Evolutionary conservation across 225 moss, liverwort and hornwort genomes (phyloP).

Genomic region (Marchantia paleacea): DNA sequence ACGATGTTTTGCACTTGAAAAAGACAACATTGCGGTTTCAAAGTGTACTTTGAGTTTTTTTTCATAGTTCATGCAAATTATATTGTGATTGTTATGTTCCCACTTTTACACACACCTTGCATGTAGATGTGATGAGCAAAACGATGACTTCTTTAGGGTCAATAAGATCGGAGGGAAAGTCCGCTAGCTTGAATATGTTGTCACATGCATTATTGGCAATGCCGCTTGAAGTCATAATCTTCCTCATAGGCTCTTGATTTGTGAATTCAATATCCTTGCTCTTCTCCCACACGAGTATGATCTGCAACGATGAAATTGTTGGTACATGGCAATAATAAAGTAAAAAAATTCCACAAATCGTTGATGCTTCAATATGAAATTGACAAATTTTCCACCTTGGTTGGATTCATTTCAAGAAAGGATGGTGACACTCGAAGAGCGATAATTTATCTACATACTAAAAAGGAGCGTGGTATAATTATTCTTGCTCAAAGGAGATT

Average conservation of each 20-base stretch:
- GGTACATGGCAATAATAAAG: too few relatives aligned
- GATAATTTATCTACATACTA: too few relatives aligned
- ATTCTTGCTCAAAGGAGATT: too few relatives aligned
- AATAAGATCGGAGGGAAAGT: conserved; percentile 86
- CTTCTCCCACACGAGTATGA: conserved; percentile 61
- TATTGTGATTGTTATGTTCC: not conserved
- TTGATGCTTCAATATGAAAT: too few relatives aligned
- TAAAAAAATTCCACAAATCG: too few relatives aligned
- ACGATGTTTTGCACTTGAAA: too few relatives aligned
- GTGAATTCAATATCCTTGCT: conserved; percentile 79
- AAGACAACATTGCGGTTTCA: too few relatives aligned
- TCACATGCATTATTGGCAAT: conserved; percentile 66
- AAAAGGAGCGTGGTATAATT: too few relatives aligned
- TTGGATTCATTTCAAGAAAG: too few relatives aligned
- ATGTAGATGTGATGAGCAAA: conserved; percentile 54
- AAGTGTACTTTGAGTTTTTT: too few relatives aligned
- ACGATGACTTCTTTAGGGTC: conserved; percentile 92
- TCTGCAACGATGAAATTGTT: conserved; percentile 20
- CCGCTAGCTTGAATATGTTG: conserved; percentile 77
- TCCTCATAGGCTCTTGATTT: conserved; percentile 56
- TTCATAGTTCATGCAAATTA: not conserved
- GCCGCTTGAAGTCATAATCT: conserved; percentile 48
- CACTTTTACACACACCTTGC: conserved; percentile 36
- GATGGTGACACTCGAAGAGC: too few relatives aligned
- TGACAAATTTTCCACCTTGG: too few relatives aligned